Evolutionary conservation across 805 yeast genomes (phyloP), one percentile per base, ranked within the genome.

Genomic region (Teunomyces cretensis): DNA sequence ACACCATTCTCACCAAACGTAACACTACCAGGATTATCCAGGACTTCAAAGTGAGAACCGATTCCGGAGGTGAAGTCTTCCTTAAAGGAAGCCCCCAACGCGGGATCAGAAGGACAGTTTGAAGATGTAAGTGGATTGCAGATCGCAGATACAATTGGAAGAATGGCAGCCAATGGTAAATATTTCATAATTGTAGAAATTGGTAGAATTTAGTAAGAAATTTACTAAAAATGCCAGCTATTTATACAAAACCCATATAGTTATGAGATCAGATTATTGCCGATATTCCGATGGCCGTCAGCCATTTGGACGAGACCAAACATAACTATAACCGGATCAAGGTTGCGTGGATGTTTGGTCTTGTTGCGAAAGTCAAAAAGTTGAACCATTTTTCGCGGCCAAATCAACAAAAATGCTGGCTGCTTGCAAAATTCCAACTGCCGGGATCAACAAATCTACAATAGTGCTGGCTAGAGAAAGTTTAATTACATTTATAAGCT

Each of bases 121-220:
- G 48, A 24, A 12, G 51, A 33, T 24, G 52, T 57, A 14, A 66
- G 48, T 4, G 71, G 72, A 43, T 67, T 59, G 47, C 72, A 66
- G 6, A 49, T 31, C 26, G 45, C 47, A 30, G 48, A 49, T 12
- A 50, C 41, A 30, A 38, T 35, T 8, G 39, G 14, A 12, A 30
- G 8, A 27, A 30, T 16, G n/a, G 16, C 35, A 24, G 24, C 13
- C 19, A 35, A 37, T 11, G 15, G 30, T 17, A 19, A 13, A 9
- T 16, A 22, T 24, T 16, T 39, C 41, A 39, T 39, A 3, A 14
- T 37, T 35, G 31, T 14, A 8, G 9, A 15, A 37, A 9, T 4
- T 31, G 22, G 6, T 19, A 19, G 22, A 19, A 19, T 19, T 19
- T 19, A 6, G 22, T 19, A 26, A 27, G n/a, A n/a, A 26, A 26